These are phyloP conservation scores for Fagopyrum tataricum DNA, from an alignment of 148 eudicot species.

Conservation along the genomic window DNA sequence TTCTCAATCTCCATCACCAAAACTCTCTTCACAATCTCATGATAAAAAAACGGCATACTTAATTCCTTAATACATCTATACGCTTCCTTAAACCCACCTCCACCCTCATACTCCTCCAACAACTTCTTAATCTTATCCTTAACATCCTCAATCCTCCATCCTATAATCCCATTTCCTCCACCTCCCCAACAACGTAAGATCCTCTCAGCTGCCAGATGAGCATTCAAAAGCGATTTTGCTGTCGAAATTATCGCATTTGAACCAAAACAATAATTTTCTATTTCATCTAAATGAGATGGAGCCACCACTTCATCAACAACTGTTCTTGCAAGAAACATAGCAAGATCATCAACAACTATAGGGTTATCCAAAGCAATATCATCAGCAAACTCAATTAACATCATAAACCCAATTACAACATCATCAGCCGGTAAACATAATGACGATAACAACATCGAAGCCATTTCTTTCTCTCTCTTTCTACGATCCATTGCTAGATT, in stretches of 20 bases:
- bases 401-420: conserved; percentile 36
- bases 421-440: conserved; percentile 40
- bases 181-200: conserved; percentile 57
- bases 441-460: conserved; percentile 50
- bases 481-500: conserved; percentile 54
- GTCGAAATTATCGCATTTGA: conserved; percentile 29
- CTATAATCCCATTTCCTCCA: conserved; percentile 34
- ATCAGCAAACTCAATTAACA: conserved; percentile 47
- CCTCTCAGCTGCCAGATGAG: conserved; percentile 48
- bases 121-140: conserved; percentile 40
- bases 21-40: conserved; percentile 51
- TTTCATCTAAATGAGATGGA: conserved; percentile 42
- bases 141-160: conserved; percentile 45
- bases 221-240: conserved; percentile 39
- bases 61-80: conserved; percentile 47
- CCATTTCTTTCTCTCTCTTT: conserved; percentile 59
- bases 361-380: conserved; percentile 52
- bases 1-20: conserved; percentile 38
- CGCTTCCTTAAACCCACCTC: conserved; percentile 46
- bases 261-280: conserved; percentile 23
- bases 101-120: conserved; percentile 49
- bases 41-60: conserved; percentile 50
- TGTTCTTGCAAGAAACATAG: conserved; percentile 46
- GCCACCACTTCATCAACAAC: conserved; percentile 49
- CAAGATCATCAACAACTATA: conserved; percentile 37